These are phyloP conservation scores for Boletus rufocinnamomeus DNA, from an alignment of 768 basidiomycete species.

Conservation along the genomic window DNA sequence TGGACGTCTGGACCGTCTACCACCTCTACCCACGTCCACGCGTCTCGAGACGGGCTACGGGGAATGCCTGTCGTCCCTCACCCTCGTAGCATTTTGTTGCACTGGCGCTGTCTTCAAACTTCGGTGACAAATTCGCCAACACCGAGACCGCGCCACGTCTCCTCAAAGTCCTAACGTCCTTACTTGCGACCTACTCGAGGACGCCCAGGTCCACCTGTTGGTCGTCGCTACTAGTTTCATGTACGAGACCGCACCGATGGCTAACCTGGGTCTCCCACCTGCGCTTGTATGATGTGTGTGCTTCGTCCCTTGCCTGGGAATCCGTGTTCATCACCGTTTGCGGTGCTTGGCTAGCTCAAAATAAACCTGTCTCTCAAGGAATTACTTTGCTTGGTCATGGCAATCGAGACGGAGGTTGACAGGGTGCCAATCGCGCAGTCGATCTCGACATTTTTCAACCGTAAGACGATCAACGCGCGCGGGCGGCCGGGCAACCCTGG, in stretches of 20 bases:
- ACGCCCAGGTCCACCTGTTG: slow-evolving; percentile 29
- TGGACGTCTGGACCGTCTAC: too few relatives aligned
- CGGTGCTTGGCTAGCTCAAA: slow-evolving; percentile 47
- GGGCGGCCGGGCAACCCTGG: slow-evolving; percentile 40
- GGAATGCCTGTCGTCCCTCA: too few relatives aligned
- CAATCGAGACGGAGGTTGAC: slow-evolving; percentile 75
- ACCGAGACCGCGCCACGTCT: too few relatives aligned
- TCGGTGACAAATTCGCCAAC: too few relatives aligned
- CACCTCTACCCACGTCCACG: neutral
- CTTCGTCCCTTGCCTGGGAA: neutral
- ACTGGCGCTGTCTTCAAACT: too few relatives aligned
- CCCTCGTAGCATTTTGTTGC: too few relatives aligned
- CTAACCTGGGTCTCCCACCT: slow-evolving; percentile 86
- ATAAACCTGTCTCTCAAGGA: slow-evolving; percentile 63
- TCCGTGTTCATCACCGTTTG: neutral
- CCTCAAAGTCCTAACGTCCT: slow-evolving; percentile 40
- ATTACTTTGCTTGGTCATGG: slow-evolving; percentile 62
- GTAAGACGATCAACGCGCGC: slow-evolving; percentile 54
- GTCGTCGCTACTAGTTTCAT: slow-evolving; percentile 83
- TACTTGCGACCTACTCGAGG: slow-evolving; percentile 26
- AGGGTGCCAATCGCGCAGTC: slow-evolving; percentile 65
- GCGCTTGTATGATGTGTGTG: slow-evolving; percentile 76
- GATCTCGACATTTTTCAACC: slow-evolving; percentile 77
- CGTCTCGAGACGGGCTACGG: neutral
- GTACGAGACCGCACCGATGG: slow-evolving; percentile 97